These are phyloP conservation scores for Limnomonas spitsbergensis DNA, from an alignment of 139 green algal genomes.

Conservation along the genomic window DNA sequence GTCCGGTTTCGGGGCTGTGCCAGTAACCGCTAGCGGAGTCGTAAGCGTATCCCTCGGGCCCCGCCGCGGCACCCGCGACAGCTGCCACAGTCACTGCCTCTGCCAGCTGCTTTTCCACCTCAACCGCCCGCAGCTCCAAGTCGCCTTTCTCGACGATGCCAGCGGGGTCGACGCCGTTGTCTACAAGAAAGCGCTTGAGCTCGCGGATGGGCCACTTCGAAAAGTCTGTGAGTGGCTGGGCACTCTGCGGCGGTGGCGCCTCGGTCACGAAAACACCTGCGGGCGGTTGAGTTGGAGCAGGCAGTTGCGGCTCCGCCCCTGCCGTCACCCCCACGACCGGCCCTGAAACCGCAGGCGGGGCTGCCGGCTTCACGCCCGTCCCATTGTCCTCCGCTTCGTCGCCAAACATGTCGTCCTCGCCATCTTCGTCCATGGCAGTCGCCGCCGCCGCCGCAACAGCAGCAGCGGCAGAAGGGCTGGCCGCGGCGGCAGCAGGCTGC, in stretches of 20 bases:
- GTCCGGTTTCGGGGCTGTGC: not conserved
- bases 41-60: not conserved
- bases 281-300: too few relatives aligned
- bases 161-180: not conserved
- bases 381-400: not conserved
- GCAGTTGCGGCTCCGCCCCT: not conserved
- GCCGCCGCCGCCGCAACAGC: not conserved
- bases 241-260: not conserved
- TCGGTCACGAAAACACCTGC: not conserved
- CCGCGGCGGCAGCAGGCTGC: not conserved
- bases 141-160: constrained; percentile 10
- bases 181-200: not conserved
- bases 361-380: not conserved
- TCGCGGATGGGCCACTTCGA: not conserved
- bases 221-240: not conserved
- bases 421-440: not conserved
- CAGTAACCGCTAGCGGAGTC: constrained; percentile 3
- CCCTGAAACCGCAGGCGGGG: not conserved
- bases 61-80: not conserved
- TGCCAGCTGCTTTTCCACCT: not conserved
- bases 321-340: not conserved
- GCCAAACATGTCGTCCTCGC: constrained; percentile 12
- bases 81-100: not conserved
- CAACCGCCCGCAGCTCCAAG: not conserved
- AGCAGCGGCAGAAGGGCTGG: not conserved